phyloP scores from a whole-genome alignment of 805 yeast species.

The Jamesozyma piceae region DNA sequence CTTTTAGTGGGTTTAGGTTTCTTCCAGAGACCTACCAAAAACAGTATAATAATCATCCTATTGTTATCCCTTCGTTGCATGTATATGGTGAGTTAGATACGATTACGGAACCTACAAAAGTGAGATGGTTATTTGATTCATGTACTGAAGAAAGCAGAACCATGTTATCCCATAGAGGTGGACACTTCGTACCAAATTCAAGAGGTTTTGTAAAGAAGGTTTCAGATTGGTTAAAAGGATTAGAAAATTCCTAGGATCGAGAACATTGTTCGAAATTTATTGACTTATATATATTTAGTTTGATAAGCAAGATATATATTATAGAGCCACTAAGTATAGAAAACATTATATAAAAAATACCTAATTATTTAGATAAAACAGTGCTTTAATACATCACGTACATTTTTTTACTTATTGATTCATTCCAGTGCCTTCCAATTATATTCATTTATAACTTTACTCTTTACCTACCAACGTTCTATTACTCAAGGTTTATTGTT shows the following conservation, averaged over 20 bases:
- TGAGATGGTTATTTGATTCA: slow-evolving; percentile 46
- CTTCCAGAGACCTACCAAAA: slow-evolving; percentile 24
- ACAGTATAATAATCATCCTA: slow-evolving; percentile 23
- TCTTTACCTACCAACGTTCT: no score
- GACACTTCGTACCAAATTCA: slow-evolving; percentile 89
- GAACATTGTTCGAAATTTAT: no score
- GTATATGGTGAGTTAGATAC: slow-evolving; percentile 87
- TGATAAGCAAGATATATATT: no score
- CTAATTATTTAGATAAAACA: no score
- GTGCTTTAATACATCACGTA: no score
- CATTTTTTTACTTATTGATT: no score
- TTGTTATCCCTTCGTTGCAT: slow-evolving; percentile 49
- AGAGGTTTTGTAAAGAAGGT: slow-evolving; percentile 36
- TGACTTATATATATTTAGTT: neutral
- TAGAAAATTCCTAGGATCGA: neutral
- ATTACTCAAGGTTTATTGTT: no score
- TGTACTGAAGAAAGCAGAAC: slow-evolving; percentile 38
- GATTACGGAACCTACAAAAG: slow-evolving; percentile 65
- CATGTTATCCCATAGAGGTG: slow-evolving; percentile 77
- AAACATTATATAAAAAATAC: no score
- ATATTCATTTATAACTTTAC: no score
- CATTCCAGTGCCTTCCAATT: no score
- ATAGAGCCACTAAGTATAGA: neutral
- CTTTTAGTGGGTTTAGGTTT: slow-evolving; percentile 58
- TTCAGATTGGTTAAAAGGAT: slow-evolving; percentile 25